phyloP scores from a whole-genome alignment of 2,329 filamentous ascomycete species.

The Cytospora piceicola region DNA sequence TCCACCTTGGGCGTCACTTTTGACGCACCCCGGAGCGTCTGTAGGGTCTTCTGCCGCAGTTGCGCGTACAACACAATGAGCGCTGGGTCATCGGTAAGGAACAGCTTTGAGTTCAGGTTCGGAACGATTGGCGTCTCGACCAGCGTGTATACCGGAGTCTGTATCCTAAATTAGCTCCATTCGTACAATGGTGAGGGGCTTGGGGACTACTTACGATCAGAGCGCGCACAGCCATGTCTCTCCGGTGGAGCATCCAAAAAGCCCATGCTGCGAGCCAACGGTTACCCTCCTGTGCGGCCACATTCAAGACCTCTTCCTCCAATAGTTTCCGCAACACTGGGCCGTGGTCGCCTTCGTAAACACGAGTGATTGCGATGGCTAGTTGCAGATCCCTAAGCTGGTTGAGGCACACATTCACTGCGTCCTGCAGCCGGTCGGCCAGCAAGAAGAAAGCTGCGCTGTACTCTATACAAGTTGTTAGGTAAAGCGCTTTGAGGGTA shows the following conservation, averaged over 20 bases:
- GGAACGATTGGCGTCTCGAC: constrained; percentile 70
- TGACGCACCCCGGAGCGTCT: constrained; percentile 83
- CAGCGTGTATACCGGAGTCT: constrained; percentile 79
- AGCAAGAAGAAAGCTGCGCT: constrained; percentile 95
- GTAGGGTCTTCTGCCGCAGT: constrained; percentile 77
- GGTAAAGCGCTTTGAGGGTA: constrained; percentile 12
- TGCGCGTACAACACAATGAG: constrained; percentile 86
- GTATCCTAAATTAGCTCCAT: constrained; percentile 9
- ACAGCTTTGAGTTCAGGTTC: constrained; percentile 75
- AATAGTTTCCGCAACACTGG: constrained; percentile 74
- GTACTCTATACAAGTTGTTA: constrained; percentile 70
- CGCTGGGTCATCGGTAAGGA: constrained; percentile 88
- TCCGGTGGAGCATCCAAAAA: constrained; percentile 85
- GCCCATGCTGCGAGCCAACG: constrained; percentile 95
- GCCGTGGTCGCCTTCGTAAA: constrained; percentile 85
- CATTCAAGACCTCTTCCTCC: constrained; percentile 75
- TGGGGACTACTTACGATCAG: constrained; percentile 66
- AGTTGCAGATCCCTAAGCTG: constrained; percentile 89
- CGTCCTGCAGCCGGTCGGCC: constrained; percentile 81
- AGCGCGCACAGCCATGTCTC: constrained; percentile 81
- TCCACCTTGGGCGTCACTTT: constrained; percentile 79
- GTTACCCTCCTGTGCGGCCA: constrained; percentile 81
- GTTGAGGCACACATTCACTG: constrained; percentile 82
- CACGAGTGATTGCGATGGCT: constrained; percentile 82
- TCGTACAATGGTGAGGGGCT: not conserved